phyloP scores from a whole-genome alignment of 495 filamentous ascomycete genomes.

The Terfezia boudieri region DNA sequence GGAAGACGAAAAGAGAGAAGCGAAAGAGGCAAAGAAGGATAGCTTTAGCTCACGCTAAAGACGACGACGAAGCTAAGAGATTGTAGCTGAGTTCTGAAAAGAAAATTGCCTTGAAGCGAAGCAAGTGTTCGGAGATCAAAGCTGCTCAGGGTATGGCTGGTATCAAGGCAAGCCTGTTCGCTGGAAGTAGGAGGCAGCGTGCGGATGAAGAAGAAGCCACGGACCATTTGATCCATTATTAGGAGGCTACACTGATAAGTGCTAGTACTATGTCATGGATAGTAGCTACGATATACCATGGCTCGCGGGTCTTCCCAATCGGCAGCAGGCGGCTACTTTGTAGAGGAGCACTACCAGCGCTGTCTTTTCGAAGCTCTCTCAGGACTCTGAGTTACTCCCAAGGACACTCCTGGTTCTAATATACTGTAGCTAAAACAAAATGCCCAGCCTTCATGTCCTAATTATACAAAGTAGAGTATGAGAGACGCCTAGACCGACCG shows the following conservation, averaged over 20 bases:
- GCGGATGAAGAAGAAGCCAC: constrained; percentile 30
- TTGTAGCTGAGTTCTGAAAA: constrained; percentile 29
- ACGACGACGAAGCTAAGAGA: constrained; percentile 40
- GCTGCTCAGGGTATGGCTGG: constrained; percentile 28
- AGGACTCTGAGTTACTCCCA: constrained; percentile 61
- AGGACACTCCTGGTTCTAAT: constrained; percentile 33
- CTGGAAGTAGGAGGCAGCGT: constrained; percentile 28
- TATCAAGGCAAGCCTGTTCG: constrained; percentile 23
- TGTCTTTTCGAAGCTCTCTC: constrained; percentile 75
- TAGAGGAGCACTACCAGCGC: constrained; percentile 55
- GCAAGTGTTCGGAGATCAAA: constrained; percentile 30
- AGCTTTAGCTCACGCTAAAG: constrained; percentile 26
- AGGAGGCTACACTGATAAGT: constrained; percentile 43
- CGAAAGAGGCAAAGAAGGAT: constrained; percentile 30
- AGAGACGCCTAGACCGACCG: too few species aligned
- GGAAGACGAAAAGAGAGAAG: constrained; percentile 26
- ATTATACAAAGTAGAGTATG: too few species aligned
- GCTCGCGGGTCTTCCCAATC: constrained; percentile 38
- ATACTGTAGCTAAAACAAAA: not conserved
- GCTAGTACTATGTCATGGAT: constrained; percentile 46
- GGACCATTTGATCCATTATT: constrained; percentile 78
- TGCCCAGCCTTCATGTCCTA: too few species aligned
- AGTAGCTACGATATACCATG: constrained; percentile 34
- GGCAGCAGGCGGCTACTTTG: constrained; percentile 62
- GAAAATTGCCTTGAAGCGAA: constrained; percentile 27